Evolutionary conservation across 2,329 filamentous ascomycete genomes (phyloP), one percentile per base, ranked within the genome.

Genomic region (Apiospora marii): DNA sequence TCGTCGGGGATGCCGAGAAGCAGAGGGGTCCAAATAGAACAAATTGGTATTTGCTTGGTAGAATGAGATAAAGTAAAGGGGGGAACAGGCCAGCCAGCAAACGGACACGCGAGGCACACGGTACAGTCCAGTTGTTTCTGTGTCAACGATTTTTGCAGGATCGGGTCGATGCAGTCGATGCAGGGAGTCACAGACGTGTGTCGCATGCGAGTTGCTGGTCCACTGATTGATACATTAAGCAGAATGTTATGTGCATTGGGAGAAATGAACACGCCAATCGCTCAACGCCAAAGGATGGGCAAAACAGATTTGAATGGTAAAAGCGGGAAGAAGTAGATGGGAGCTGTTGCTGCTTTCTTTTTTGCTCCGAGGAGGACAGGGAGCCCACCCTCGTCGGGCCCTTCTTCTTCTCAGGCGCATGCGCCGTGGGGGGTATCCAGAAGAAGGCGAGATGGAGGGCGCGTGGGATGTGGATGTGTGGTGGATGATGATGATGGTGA

Each of bases 171-270:
- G 34, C 49, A 70, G 71, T 48, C 61, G 24, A 68, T 69, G 27
- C 68, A 70, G 34, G 58, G 34, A 64, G 58, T 41, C 58, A n/a
- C 58, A 64, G 34, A n/a, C 34, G 58, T 64, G 58, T 37, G 7
- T 30, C n/a, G 30, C 22, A 69, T n/a, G 34, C 44, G 71, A 37
- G 72, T 75, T 79, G 76, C 77, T 74, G 76, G 76, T 76, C 77
- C 67, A 79, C 78, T 78, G 78, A 80, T 77, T 78, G 78, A 80
- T 77, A 80, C 79, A 79, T 80, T 80, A 80, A 77, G 70, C 74
- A 72, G 70, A 69, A 74, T 64, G 58, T 41, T 41, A 64, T 64
- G 58, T 64, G 58, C 58, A 41, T 16, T 41, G 10, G 8, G 8
- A 64, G 34, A 64, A 64, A 41, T 64, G 58, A 64, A 70, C 71